Evolutionary conservation across 345 rosid species (phyloP).

Genomic region (Arabidopsis arenosa): DNA sequence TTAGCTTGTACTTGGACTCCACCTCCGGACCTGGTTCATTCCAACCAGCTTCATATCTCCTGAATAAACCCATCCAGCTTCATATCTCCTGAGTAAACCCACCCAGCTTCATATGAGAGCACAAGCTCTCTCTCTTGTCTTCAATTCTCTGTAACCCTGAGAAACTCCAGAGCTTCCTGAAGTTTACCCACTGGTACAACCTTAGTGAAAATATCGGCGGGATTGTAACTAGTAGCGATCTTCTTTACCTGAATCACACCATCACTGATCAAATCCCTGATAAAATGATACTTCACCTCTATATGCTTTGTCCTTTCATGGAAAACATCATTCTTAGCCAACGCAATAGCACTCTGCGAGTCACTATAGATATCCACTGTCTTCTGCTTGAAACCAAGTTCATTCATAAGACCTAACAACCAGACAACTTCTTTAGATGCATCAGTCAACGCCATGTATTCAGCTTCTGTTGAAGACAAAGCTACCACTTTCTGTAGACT

Average conservation of each 20-base stretch:
- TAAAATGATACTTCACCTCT: background rate
- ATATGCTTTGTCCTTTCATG: background rate
- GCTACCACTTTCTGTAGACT: too few species aligned
- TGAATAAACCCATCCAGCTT: background rate
- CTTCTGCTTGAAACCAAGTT: background rate
- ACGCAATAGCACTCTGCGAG: background rate
- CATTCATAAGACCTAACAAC: background rate
- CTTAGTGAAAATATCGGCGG: background rate
- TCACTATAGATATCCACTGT: background rate
- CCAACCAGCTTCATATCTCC: background rate
- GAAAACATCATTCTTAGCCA: background rate
- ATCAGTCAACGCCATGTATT: too few species aligned
- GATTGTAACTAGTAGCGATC: background rate
- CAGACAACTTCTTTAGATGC: background rate
- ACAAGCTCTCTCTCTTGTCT: background rate
- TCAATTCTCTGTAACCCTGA: background rate
- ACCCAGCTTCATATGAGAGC: background rate
- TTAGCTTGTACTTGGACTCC: background rate
- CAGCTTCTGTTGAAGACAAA: too few species aligned
- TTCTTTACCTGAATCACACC: background rate
- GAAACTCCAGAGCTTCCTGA: background rate
- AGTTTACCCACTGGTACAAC: background rate
- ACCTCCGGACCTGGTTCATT: background rate
- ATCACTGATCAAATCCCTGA: background rate
- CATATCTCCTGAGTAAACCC: background rate